phyloP scores from a whole-genome alignment of 768 basidiomycete genomes.

The Pluteus cervinus region DNA sequence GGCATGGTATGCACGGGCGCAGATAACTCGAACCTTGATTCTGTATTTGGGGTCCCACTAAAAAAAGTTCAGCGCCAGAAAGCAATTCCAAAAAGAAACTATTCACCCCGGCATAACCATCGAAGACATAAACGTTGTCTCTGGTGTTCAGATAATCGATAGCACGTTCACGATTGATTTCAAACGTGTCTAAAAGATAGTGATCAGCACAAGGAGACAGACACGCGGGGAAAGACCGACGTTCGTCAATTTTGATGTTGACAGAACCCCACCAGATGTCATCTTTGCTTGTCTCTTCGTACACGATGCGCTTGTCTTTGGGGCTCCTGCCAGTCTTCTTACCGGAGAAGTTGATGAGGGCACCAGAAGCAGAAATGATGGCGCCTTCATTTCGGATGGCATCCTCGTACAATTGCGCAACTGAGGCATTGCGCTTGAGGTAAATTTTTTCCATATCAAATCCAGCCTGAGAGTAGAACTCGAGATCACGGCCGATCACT shows the following conservation, averaged over 20 bases:
- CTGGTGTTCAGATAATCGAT: constrained; percentile 99
- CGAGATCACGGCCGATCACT: constrained; percentile 92
- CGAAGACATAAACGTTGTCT: constrained; percentile 97
- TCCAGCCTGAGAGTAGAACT: constrained; percentile 97
- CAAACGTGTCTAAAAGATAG: constrained; percentile 77
- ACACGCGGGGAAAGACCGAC: constrained; percentile 35
- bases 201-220: constrained; percentile 2
- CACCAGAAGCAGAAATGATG: constrained; percentile 92
- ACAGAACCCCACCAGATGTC: constrained; percentile 99
- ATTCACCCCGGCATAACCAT: constrained; percentile 85
- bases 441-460: constrained; percentile 99
- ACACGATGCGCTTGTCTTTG: constrained; percentile 99
- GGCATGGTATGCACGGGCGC: constrained; percentile 97
- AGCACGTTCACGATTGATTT: constrained; percentile 97
- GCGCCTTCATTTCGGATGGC: constrained; percentile 98
- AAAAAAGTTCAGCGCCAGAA: constrained; percentile 8
- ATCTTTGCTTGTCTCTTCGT: constrained; percentile 92
- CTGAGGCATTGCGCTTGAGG: constrained; percentile 89
- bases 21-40: constrained; percentile 99
- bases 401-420: constrained; percentile 92
- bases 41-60: constrained; percentile 99
- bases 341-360: constrained; percentile 99
- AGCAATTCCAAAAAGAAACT: constrained; percentile 4
- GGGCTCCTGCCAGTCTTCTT: constrained; percentile 98
- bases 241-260: constrained; percentile 98